Evolutionary conservation across 345 rosid genomes (phyloP), one percentile per base, ranked within the genome.

Genomic region (Xanthoceras sorbifolium): DNA sequence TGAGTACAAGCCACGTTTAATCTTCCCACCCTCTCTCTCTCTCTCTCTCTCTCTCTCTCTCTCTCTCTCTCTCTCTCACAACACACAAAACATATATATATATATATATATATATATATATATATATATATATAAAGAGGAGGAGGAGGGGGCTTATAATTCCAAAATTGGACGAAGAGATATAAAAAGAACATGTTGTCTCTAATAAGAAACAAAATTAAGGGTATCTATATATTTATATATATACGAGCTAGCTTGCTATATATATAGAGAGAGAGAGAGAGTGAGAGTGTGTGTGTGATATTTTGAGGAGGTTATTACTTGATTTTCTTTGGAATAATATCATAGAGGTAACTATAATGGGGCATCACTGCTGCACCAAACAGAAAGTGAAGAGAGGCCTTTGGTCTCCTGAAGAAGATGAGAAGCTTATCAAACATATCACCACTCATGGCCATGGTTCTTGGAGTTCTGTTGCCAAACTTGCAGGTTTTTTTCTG

Each of bases 301-400:
- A 57, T 57, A 57, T 9, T 57, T 22, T 57, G 25, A 23, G 28
- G 9, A 57, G 8, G 1, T 22, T 3, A 5, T 50, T 14, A n/a
- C 10, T 36, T 36, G 8, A 36, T 36, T 36, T 36, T 36, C 40
- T 36, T 36, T 36, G 40, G 40, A 36, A 36, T 10, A 42, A 50
- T 1, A 50, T 50, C 20, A 17, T 50, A 50, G n/a, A 50, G 55
- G 14, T 42, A 50, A 17, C 55, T 62, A 78, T 7, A 23, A 89
- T 85, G 90, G 88, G 86, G 14, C 92, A 89, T 76, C 85, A 87
- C 64, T 89, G 90, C 81, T 89, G 92, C 84, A 83, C 78, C 78
- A 86, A 86, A 75, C 90, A 86, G 87, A 89, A 87, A 75, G 92
- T 89, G 36, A 89, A 87, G 87, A 89, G 89, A 80, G 92, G 92